Conservation (phyloP, 345 rosid genomes). For the Aquilaria yunnanensis region DNA sequence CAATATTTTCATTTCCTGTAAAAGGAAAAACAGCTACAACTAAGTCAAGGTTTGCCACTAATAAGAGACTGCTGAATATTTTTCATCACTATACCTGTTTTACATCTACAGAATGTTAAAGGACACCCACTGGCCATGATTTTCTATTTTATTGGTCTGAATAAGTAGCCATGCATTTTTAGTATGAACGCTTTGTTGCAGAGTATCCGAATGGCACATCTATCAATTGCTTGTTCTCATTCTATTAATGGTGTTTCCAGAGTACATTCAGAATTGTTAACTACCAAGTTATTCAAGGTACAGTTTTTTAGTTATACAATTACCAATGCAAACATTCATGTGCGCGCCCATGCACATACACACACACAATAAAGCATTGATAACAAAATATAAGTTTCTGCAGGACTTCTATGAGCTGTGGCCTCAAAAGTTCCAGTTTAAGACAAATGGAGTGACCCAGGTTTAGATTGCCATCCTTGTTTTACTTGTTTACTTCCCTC, state of each 20-base stretch:
- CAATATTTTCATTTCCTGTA: too few relatives aligned
- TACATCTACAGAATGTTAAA: too few relatives aligned
- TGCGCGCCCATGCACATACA: too few relatives aligned
- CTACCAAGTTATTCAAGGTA: conserved; percentile 39
- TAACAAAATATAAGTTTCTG: conserved; percentile 4
- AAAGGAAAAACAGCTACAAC: too few relatives aligned
- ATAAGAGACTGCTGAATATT: too few relatives aligned
- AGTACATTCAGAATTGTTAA: conserved; percentile 29
- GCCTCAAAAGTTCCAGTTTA: conserved; percentile 43
- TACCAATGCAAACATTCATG: too few relatives aligned
- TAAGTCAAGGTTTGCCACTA: too few relatives aligned
- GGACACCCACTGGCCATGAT: too few relatives aligned
- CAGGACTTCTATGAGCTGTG: conserved; percentile 48
- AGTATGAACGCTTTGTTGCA: conserved; percentile 6
- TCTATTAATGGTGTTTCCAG: conserved; percentile 43
- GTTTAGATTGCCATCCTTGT: conserved; percentile 9
- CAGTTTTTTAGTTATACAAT: neutral
- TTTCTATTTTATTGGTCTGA: too few relatives aligned
- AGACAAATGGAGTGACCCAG: conserved; percentile 47
- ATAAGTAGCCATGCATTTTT: too few relatives aligned
- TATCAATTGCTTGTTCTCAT: conserved; percentile 36
- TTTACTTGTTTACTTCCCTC: neutral
- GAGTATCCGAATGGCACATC: conserved; percentile 47
- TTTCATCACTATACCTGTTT: too few relatives aligned
- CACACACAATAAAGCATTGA: too few relatives aligned